These are phyloP conservation scores for Apiospora marii DNA, from an alignment of 2,329 filamentous ascomycete species.

Conservation along the genomic window DNA sequence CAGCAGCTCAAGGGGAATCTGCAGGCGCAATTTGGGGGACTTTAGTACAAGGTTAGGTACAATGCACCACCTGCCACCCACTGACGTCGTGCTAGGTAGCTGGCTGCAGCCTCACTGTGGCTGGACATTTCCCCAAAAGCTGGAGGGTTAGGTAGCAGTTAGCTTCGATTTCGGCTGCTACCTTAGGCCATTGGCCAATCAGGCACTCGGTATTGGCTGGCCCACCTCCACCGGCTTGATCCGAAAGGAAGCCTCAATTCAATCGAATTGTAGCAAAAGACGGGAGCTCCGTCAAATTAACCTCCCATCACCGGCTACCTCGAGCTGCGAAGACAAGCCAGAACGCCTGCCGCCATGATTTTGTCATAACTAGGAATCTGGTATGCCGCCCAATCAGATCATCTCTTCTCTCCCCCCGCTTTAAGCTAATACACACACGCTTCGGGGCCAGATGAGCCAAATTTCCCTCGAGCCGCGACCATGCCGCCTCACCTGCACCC, in stretches of 20 bases:
- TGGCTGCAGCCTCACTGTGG: slow-evolving; percentile 5
- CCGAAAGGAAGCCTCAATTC: slow-evolving; percentile 3
- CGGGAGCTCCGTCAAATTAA: background rate
- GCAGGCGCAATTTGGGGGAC: background rate
- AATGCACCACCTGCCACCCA: background rate
- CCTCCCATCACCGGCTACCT: background rate
- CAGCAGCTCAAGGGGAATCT: slow-evolving; percentile 1
- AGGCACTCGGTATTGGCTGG: background rate
- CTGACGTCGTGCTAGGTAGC: background rate
- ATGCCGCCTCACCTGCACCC: slow-evolving; percentile 94
- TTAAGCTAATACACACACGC: slow-evolving; percentile 6
- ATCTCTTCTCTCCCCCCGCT: background rate
- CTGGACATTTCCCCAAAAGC: background rate
- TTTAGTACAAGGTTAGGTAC: background rate
- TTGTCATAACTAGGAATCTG: slow-evolving; percentile 15
- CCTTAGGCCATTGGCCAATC: slow-evolving; percentile 16
- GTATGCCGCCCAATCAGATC: background rate
- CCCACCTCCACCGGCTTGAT: slow-evolving; percentile 8
- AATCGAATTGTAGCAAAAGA: background rate
- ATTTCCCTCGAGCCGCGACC: slow-evolving; percentile 22
- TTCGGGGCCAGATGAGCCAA: background rate
- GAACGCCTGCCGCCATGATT: slow-evolving; percentile 1
- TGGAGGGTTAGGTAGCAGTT: background rate
- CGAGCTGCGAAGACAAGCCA: slow-evolving; percentile 7
- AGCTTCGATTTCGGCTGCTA: slow-evolving; percentile 2